phyloP scores from a whole-genome alignment of 495 filamentous ascomycete species.

The Aspergillus sclerotiicarbonarius region DNA sequence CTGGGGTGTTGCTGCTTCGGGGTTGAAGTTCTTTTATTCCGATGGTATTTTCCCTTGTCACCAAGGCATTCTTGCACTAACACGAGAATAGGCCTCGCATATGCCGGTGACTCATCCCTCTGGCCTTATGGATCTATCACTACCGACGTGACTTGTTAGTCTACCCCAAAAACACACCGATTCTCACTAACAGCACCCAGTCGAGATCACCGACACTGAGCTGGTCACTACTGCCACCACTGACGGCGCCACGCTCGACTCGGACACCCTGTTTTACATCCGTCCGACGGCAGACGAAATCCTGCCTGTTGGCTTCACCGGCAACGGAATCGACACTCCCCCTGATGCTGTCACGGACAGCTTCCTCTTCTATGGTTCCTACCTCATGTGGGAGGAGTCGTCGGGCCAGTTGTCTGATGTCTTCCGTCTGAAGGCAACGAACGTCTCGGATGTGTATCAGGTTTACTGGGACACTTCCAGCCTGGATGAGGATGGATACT shows the following conservation, averaged over 20 bases:
- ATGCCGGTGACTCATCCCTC: conserved; percentile 1
- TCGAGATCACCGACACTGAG: neutral
- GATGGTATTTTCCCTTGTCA: neutral
- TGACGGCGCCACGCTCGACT: neutral
- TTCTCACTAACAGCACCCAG: neutral
- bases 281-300: neutral
- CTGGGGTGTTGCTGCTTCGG: neutral
- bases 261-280: conserved; percentile 2
- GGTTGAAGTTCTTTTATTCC: conserved; percentile 1
- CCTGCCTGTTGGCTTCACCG: neutral
- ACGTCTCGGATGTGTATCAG: conserved; percentile 1
- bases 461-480: neutral
- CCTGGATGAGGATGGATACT: neutral
- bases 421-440: conserved; percentile 3
- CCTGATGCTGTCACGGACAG: neutral
- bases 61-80: neutral
- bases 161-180: neutral
- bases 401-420: neutral
- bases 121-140: conserved; percentile 4
- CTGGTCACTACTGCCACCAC: neutral
- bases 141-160: neutral
- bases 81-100: neutral
- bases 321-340: conserved; percentile 1
- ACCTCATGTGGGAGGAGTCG: conserved; percentile 3
- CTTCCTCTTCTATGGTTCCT: conserved; percentile 2